phyloP scores from a whole-genome alignment of 2,329 filamentous ascomycete species.

The Calonectria henricotiae region DNA sequence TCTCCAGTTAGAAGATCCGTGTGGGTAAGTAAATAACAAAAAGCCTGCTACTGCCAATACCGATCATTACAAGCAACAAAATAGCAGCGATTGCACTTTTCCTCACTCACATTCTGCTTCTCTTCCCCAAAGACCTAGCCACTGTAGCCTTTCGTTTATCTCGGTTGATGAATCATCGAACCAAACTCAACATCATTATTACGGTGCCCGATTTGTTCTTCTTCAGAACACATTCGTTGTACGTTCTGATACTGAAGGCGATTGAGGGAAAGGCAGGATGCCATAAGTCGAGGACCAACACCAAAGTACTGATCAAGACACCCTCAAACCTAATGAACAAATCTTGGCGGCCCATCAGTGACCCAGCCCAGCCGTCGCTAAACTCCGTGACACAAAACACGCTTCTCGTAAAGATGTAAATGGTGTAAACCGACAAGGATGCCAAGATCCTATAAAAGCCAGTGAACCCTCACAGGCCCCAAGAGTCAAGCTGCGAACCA shows the following conservation, averaged over 20 bases:
- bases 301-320: background rate
- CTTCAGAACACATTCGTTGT: background rate
- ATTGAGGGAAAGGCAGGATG: background rate
- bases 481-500: background rate
- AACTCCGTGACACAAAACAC: constrained; percentile 1
- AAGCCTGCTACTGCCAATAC: too few species aligned
- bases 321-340: constrained; percentile 10
- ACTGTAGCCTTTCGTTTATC: background rate
- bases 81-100: too few species aligned
- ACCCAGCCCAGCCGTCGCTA: constrained; percentile 5
- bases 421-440: background rate
- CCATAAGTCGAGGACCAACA: background rate
- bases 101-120: too few species aligned
- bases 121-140: background rate
- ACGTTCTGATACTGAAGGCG: background rate
- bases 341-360: background rate
- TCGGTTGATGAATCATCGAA: background rate
- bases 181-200: background rate
- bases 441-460: constrained; percentile 1
- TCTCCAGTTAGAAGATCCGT: too few species aligned
- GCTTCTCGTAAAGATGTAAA: constrained; percentile 2
- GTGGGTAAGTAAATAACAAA: too few species aligned
- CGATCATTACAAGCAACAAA: too few species aligned
- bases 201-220: background rate
- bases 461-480: background rate